These are phyloP conservation scores for Lactuca sativa DNA, from an alignment of 129 eudicot species.

Conservation along the genomic window DNA sequence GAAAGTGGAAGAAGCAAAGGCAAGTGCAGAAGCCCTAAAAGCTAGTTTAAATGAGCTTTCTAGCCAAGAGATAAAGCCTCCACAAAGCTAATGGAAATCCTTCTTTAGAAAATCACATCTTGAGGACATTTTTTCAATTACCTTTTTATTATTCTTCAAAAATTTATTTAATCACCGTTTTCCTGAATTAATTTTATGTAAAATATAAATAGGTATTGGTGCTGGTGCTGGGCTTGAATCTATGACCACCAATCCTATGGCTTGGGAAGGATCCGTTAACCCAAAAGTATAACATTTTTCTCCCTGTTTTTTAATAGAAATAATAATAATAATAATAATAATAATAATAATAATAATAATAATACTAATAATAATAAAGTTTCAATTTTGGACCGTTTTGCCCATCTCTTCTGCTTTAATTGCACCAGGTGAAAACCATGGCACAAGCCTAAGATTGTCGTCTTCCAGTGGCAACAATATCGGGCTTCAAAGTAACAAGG, in stretches of 20 bases:
- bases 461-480: slow-evolving; percentile 95
- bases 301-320: background rate
- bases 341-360: no score
- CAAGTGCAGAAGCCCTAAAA: slow-evolving; percentile 73
- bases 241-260: slow-evolving; percentile 89
- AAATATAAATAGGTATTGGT: slow-evolving; percentile 64
- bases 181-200: slow-evolving; percentile 4
- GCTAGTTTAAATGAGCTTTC: slow-evolving; percentile 56
- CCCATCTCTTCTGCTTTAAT: background rate
- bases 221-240: slow-evolving; percentile 81
- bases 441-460: slow-evolving; percentile 92
- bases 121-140: slow-evolving; percentile 31
- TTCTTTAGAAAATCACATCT: slow-evolving; percentile 71
- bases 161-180: background rate
- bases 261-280: slow-evolving; percentile 91
- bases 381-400: background rate
- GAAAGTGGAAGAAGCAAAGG: slow-evolving; percentile 81
- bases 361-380: no score
- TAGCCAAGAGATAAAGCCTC: slow-evolving; percentile 46
- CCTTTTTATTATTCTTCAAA: background rate
- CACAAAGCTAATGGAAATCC: slow-evolving; percentile 72
- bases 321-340: no score
- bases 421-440: slow-evolving; percentile 67
- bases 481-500: slow-evolving; percentile 89
- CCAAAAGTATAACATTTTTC: slow-evolving; percentile 53